Percentiles rank a stretch among this genome's conserved stretches.
Evolutionary conservation across 768 basidiomycete species (phyloP).

Genomic region (Russula sp.): DNA sequence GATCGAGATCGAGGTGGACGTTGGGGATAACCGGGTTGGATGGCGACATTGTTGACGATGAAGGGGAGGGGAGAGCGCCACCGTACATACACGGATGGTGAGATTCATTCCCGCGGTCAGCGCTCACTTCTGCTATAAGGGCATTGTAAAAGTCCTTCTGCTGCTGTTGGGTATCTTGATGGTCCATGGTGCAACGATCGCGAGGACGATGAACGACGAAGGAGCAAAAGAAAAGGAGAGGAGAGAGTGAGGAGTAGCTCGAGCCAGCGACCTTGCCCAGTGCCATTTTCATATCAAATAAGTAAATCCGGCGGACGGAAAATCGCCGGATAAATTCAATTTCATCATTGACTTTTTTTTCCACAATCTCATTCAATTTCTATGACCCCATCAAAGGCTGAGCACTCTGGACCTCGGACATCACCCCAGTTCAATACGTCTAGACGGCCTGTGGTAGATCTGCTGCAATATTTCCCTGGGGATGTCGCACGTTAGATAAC

Average conservation of each 20-base stretch:
- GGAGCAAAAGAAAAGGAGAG: background rate
- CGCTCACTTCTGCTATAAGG: constrained; percentile 31
- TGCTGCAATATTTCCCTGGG: background rate
- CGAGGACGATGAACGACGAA: background rate
- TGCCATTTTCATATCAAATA: constrained; percentile 11
- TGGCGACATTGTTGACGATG: constrained; percentile 28
- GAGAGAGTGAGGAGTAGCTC: background rate
- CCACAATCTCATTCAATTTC: background rate
- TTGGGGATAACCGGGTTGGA: constrained; percentile 28
- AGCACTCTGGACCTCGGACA: background rate
- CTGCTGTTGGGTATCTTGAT: constrained; percentile 29
- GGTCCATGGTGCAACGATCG: constrained; percentile 21
- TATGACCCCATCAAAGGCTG: background rate
- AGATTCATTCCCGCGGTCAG: constrained; percentile 29
- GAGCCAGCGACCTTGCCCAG: constrained; percentile 9
- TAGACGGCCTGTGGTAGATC: background rate
- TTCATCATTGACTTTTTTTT: background rate
- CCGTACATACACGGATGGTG: constrained; percentile 26
- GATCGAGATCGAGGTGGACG: constrained; percentile 44
- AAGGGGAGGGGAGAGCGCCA: constrained; percentile 26
- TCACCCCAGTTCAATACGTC: background rate
- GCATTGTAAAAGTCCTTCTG: constrained; percentile 36
- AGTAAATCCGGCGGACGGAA: constrained; percentile 17
- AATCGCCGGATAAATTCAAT: constrained; percentile 11
- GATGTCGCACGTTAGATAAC: background rate